A percentile compares a stretch with the other conserved stretches of the same genome.
These are phyloP conservation scores for Lactifluus pinguis DNA, from an alignment of 768 basidiomycete species.

Conservation along the genomic window DNA sequence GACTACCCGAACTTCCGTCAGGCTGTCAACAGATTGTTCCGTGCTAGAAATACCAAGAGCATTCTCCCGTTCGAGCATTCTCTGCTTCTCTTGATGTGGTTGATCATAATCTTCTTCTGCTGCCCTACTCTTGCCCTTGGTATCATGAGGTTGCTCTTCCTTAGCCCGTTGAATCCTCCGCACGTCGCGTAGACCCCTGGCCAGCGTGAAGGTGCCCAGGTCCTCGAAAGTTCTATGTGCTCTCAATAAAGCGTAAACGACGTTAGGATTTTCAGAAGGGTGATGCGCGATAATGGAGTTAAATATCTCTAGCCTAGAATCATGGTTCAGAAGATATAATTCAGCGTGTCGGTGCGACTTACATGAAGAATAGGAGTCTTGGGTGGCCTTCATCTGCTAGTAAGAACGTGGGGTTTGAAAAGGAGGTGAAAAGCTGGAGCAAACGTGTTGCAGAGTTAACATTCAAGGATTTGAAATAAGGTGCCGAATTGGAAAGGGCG, in stretches of 20 bases:
- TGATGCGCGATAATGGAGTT: slow-evolving; percentile 76
- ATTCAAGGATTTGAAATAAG: slow-evolving; percentile 74
- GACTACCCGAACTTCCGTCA: slow-evolving; percentile 16
- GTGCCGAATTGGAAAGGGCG: slow-evolving; percentile 79
- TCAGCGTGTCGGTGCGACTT: slow-evolving; percentile 21
- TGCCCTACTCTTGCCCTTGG: slow-evolving; percentile 35
- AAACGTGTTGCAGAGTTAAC: slow-evolving; percentile 77
- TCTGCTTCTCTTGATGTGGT: slow-evolving; percentile 56
- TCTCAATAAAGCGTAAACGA: slow-evolving; percentile 79
- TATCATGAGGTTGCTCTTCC: slow-evolving; percentile 50
- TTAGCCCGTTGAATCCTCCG: slow-evolving; percentile 61
- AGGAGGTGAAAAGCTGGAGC: slow-evolving; percentile 83
- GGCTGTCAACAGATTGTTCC: slow-evolving; percentile 13
- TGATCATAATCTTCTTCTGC: slow-evolving; percentile 29
- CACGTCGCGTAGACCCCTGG: slow-evolving; percentile 79
- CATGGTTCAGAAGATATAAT: not conserved
- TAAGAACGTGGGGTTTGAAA: slow-evolving; percentile 82
- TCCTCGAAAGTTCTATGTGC: slow-evolving; percentile 82
- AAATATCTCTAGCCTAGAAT: slow-evolving; percentile 76
- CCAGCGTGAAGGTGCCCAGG: slow-evolving; percentile 85
- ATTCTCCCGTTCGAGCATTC: slow-evolving; percentile 50
- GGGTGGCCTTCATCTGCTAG: slow-evolving; percentile 95
- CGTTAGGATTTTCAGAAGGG: slow-evolving; percentile 74
- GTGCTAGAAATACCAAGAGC: slow-evolving; percentile 16
- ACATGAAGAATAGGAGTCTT: slow-evolving; percentile 87